These are phyloP conservation scores for Fusarium pseudonygamai DNA, from an alignment of 2,329 filamentous ascomycete species.

Conservation along the genomic window DNA sequence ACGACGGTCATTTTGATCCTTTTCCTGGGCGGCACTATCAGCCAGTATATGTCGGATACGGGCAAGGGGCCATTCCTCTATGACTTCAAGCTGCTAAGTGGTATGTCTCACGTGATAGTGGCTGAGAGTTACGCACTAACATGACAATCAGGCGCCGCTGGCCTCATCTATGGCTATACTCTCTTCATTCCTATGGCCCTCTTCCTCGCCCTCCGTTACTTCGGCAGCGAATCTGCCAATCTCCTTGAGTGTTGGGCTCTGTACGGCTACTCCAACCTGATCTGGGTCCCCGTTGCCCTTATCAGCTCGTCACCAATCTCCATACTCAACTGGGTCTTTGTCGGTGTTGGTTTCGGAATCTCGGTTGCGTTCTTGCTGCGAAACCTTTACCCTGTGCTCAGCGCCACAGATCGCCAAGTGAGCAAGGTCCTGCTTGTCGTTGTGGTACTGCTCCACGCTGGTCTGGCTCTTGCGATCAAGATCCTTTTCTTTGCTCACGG, in stretches of 20 bases:
- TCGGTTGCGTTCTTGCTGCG: constrained; percentile 86
- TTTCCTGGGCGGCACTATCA: constrained; percentile 95
- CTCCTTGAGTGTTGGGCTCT: constrained; percentile 94
- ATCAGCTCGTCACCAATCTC: constrained; percentile 89
- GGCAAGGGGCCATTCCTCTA: constrained; percentile 83
- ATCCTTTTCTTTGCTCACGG: constrained; percentile 92
- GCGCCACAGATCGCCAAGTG: constrained; percentile 89
- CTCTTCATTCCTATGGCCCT: constrained; percentile 83
- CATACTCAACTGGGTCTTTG: constrained; percentile 93
- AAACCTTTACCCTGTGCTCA: constrained; percentile 91
- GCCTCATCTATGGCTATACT: constrained; percentile 95
- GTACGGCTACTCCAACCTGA: constrained; percentile 95
- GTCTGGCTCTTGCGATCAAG: constrained; percentile 93
- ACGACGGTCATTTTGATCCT: constrained; percentile 96
- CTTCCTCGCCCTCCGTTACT: constrained; percentile 92
- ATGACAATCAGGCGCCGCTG: constrained; percentile 73
- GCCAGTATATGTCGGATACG: constrained; percentile 80
- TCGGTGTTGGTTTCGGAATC: constrained; percentile 83
- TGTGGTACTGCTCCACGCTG: constrained; percentile 86
- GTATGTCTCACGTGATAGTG: constrained; percentile 54
- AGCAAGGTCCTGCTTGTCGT: constrained; percentile 87
- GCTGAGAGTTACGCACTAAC: constrained; percentile 9
- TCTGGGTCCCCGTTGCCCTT: constrained; percentile 95
- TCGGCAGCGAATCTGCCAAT: constrained; percentile 92
- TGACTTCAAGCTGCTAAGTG: constrained; percentile 89